Evolutionary conservation across 805 yeast genomes (phyloP).

Genomic region (Brettanomyces custersianus): DNA sequence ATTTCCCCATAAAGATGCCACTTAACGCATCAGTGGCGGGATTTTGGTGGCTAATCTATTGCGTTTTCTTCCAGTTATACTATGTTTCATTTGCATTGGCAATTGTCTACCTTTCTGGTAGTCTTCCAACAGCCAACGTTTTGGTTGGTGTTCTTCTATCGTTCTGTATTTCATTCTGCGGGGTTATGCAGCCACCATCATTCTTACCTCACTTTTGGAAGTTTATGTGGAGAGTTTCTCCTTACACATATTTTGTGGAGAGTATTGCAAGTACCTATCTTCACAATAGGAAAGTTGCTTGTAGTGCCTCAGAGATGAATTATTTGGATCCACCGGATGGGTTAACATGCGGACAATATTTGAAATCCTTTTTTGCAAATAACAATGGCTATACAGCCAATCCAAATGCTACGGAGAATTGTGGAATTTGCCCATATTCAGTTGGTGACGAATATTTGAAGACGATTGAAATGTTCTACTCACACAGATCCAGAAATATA

Average conservation of each 20-base stretch:
- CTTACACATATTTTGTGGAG: slow-evolving; percentile 63
- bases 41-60: slow-evolving; percentile 29
- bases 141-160: slow-evolving; percentile 46
- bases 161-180: slow-evolving; percentile 57
- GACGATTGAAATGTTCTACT: slow-evolving; percentile 33
- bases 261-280: slow-evolving; percentile 37
- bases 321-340: slow-evolving; percentile 49
- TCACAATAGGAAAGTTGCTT: slow-evolving; percentile 43
- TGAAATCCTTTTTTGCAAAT: slow-evolving; percentile 27
- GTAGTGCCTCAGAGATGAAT: slow-evolving; percentile 40
- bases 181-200: slow-evolving; percentile 50
- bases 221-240: slow-evolving; percentile 70
- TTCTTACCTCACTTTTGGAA: slow-evolving; percentile 76
- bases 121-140: slow-evolving; percentile 59
- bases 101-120: slow-evolving; percentile 49
- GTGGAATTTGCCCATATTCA: slow-evolving; percentile 40
- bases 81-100: slow-evolving; percentile 44
- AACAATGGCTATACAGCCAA: slow-evolving; percentile 50
- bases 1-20: slow-evolving; percentile 27
- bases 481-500: slow-evolving; percentile 56
- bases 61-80: slow-evolving; percentile 35
- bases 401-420: slow-evolving; percentile 39
- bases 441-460: slow-evolving; percentile 39
- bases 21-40: slow-evolving; percentile 36
- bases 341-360: slow-evolving; percentile 53